Conservation (phyloP, 2,329 filamentous ascomycete genomes). For the Huntiella savannae region DNA sequence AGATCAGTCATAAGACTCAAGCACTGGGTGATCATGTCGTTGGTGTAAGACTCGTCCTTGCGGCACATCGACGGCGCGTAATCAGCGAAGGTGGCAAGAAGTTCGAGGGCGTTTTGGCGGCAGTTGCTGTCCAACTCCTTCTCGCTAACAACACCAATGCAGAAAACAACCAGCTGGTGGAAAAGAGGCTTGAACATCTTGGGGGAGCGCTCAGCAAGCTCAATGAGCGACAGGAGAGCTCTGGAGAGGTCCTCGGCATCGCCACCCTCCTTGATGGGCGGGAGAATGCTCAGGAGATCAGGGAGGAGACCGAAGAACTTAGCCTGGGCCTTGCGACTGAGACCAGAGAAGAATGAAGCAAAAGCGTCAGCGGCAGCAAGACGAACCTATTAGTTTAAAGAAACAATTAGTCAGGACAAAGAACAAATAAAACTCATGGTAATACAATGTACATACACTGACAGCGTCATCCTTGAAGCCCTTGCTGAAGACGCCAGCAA, state of each 20-base stretch:
- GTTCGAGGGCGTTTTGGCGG: constrained; percentile 83
- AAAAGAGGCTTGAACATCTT: constrained; percentile 98
- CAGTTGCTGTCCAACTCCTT: constrained; percentile 83
- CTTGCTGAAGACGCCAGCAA: constrained; percentile 70
- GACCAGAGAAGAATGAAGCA: constrained; percentile 81
- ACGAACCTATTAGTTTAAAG: constrained; percentile 41
- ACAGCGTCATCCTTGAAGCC: constrained; percentile 83
- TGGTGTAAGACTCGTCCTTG: constrained; percentile 79
- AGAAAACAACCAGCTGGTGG: constrained; percentile 79
- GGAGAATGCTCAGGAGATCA: constrained; percentile 83
- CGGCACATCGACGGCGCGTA: constrained; percentile 87
- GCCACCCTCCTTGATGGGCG: constrained; percentile 76
- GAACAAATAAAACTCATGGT: background rate
- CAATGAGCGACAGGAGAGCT: constrained; percentile 77
- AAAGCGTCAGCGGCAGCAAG: constrained; percentile 94
- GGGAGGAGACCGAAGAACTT: constrained; percentile 80
- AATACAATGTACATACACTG: constrained; percentile 31
- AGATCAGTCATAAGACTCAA: constrained; percentile 96
- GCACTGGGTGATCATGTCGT: constrained; percentile 96
- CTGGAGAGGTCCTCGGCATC: constrained; percentile 85
- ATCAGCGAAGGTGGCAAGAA: constrained; percentile 96
- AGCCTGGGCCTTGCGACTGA: constrained; percentile 68
- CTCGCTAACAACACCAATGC: constrained; percentile 81
- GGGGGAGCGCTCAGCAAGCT: constrained; percentile 79
- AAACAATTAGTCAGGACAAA: background rate